A percentile compares a stretch with the other conserved stretches of the same genome.
These are phyloP conservation scores for Apiospora marii DNA, from an alignment of 2,329 filamentous ascomycete species.

Conservation along the genomic window DNA sequence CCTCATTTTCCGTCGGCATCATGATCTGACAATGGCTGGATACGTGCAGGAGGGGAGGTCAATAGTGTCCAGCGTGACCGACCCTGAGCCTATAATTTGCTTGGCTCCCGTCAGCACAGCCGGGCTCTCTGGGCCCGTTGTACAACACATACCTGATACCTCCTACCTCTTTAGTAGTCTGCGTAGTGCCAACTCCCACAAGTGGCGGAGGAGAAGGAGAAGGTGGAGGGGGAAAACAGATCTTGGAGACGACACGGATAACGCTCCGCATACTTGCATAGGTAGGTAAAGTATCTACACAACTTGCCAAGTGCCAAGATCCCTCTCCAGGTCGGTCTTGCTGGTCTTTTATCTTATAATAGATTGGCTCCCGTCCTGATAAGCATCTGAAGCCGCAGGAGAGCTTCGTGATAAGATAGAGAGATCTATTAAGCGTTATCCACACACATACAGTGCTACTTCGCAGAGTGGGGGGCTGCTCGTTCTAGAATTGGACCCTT, in stretches of 20 bases:
- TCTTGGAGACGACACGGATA: constrained; percentile 3
- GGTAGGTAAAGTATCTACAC: neutral
- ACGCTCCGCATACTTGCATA: constrained; percentile 14
- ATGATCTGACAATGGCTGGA: constrained; percentile 12
- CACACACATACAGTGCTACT: constrained; percentile 13
- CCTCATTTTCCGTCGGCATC: neutral
- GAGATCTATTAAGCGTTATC: neutral
- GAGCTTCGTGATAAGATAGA: neutral
- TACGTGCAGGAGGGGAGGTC: constrained; percentile 16
- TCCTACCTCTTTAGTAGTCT: neutral
- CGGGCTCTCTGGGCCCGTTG: neutral
- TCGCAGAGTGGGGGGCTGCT: neutral
- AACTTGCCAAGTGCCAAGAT: constrained; percentile 5
- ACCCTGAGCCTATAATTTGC: neutral
- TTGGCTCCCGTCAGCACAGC: constrained; percentile 19
- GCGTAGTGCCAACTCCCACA: constrained; percentile 6
- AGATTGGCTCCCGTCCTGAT: neutral
- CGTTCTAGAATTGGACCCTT: constrained; percentile 5
- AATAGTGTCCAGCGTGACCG: constrained; percentile 8
- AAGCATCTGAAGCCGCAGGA: constrained; percentile 1
- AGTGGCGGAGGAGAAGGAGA: constrained; percentile 3
- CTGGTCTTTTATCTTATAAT: neutral
- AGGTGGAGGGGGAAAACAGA: neutral
- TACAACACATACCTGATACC: constrained; percentile 18
- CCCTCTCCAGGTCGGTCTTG: neutral